A percentile compares a stretch with the other conserved stretches of the same genome.
These are phyloP conservation scores for Eucalyptus virginea DNA, from an alignment of 345 rosid genomes.

Conservation along the genomic window DNA sequence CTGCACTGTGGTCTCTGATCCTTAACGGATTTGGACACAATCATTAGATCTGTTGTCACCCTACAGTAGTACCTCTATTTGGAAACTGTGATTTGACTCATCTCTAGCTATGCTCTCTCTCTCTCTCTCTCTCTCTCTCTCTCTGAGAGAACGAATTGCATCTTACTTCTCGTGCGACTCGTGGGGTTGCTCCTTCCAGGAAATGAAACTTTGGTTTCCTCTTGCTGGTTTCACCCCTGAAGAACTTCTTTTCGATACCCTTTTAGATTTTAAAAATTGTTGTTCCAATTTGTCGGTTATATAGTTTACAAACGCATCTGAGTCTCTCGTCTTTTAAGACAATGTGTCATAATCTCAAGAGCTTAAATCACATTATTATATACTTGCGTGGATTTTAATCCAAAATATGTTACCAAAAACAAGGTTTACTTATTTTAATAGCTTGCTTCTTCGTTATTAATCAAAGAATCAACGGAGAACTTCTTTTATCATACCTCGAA, in stretches of 20 bases:
- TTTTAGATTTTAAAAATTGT: background rate
- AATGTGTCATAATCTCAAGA: background rate
- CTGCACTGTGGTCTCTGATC: background rate
- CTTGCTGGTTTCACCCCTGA: background rate
- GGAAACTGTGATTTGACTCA: slow-evolving; percentile 16
- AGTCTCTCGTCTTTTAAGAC: background rate
- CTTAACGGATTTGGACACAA: slow-evolving; percentile 30
- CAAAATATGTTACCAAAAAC: background rate
- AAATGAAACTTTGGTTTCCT: background rate
- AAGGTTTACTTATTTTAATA: background rate
- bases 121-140: background rate
- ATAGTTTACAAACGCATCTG: background rate
- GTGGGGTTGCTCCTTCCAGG: background rate
- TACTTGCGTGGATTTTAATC: background rate
- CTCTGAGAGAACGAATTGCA: background rate
- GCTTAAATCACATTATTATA: background rate
- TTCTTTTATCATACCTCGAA: background rate
- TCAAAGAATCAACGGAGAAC: background rate
- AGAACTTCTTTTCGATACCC: background rate
- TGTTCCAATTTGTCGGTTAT: background rate
- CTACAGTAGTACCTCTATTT: slow-evolving; percentile 6
- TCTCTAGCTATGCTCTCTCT: background rate
- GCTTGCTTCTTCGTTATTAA: background rate
- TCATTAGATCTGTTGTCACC: slow-evolving; percentile 11
- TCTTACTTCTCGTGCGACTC: background rate